Base-by-base conservation (phyloP, 2,329 filamentous ascomycete species). In the Elsinoe batatas region DNA sequence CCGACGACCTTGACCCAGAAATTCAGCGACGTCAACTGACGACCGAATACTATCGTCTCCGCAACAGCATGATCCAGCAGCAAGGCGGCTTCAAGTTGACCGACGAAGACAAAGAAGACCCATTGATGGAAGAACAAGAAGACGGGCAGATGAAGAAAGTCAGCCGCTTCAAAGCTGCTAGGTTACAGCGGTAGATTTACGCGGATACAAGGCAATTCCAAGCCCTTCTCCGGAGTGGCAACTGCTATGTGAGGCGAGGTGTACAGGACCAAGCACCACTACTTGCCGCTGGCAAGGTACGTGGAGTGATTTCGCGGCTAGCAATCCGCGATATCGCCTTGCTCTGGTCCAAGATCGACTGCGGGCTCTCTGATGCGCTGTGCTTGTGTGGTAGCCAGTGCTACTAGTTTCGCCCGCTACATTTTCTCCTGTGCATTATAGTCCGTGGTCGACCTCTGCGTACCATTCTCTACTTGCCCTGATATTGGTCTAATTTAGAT, bases 21-120 rank as follows among this genome's bases (percentile, higher is more conserved):
- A 73, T 91, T 30, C 75, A 91, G 51, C 79, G 86, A 54, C 83
- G 87, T 59, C 86, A 95, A 68, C 83, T 95, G 12, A 84, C 87
- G 6, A 80, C 82, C 36, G 87, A 94, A 65, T 95, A 95, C 69
- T 86, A 95, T 68, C 83, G 81, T 43, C 77, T 88, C 68, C 85
- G 91, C 17, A 95, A 91, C 67, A 81, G 80, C 64, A 84, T 94
- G 70, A 90, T 96, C 54, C 82, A 89, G 62, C 80, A 83, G 62
- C 82, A 93, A 63, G 90, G 90, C 53, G 90, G 90, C 2, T 95
- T 95, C 68, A 72, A 86, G 63, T 63, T 67, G 2, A 79, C 81
- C 57, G 79, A 87, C 56, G 82, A 88, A 59, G 77, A 79, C 50
- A 78, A 76, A 49, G 73, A 80, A 11, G 78, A 80, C 38, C 78